Evolutionary conservation across 164 flowering plant genomes (phyloP), one percentile per base, ranked within the genome.

Genomic region (Dillenia turbinata): DNA sequence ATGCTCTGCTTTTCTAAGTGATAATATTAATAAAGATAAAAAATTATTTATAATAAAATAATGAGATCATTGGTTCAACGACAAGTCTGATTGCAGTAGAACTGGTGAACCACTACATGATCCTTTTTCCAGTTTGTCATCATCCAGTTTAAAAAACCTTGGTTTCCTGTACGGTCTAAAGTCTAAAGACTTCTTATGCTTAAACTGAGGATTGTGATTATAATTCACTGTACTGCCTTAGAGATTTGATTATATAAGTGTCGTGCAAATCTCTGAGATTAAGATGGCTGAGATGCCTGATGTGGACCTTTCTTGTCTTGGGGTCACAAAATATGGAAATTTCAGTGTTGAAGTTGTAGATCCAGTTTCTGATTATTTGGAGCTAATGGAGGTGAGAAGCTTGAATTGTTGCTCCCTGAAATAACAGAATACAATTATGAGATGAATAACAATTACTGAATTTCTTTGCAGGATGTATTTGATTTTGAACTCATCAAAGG

Each of bases 361-460:
- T 64, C 94, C 99, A 26, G 97, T 91, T 73, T 83, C 96, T 61
- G 99, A 95, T 63, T 91, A 89, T 66, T 69, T 91, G 86, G 96
- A 91, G 71, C 79, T 94, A 47, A 74, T 94, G 97, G 90, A 94
- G 90, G 97, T 90, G 57, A 61, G 63, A 40, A 65, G 26, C 19
- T 54, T 52, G 47, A 65, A 59, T 45, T 17, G 16, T 47, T 51
- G 16, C 17, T 47, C 22, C 46, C 40, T 33, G 7, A 4, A 33
- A 33, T 33, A 33, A 33, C 40, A 33, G 6, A 33, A 33, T 33
- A 33, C 40, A 33, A 33, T 33, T 5, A 33, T 33, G 40, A 33
- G 40, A 33, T 33, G 7, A 33, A 33, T 33, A 33, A 33, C 40
- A 33, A 33, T 33, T 33, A 33, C 6, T 33, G 40, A 33, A 33